phyloP scores from a whole-genome alignment of 495 filamentous ascomycete genomes.

The Podospora conica region DNA sequence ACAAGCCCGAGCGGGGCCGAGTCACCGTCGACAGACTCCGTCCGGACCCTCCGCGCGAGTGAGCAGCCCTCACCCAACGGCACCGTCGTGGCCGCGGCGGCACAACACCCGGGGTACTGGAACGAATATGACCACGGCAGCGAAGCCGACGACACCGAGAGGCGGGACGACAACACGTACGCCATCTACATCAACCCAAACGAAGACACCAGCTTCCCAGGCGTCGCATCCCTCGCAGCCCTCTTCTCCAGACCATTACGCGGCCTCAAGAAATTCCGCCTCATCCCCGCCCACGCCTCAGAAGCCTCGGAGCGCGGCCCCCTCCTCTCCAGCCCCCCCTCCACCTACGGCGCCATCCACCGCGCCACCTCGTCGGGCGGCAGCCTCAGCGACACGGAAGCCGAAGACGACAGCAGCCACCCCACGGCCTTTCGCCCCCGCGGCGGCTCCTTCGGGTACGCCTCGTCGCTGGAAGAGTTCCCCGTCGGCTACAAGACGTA shows the following conservation, averaged over 20 bases:
- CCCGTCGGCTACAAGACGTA: slow-evolving; percentile 36
- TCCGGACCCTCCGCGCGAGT: slow-evolving; percentile 10
- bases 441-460: slow-evolving; percentile 23
- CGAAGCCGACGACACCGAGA: slow-evolving; percentile 44
- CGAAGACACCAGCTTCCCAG: slow-evolving; percentile 41
- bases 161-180: slow-evolving; percentile 37
- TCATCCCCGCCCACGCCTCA: background rate
- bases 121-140: slow-evolving; percentile 62
- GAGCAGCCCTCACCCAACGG: slow-evolving; percentile 13
- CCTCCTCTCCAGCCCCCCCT: slow-evolving; percentile 23
- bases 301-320: slow-evolving; percentile 15
- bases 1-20: slow-evolving; percentile 10
- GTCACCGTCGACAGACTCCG: slow-evolving; percentile 14
- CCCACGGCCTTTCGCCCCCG: slow-evolving; percentile 19
- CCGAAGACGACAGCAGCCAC: slow-evolving; percentile 21
- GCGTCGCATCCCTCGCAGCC: slow-evolving; percentile 35
- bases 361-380: slow-evolving; percentile 12
- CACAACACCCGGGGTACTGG: slow-evolving; percentile 44
- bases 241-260: slow-evolving; percentile 26
- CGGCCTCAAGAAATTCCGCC: background rate
- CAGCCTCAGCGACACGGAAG: slow-evolving; percentile 23
- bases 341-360: slow-evolving; percentile 25
- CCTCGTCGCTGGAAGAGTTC: slow-evolving; percentile 29
- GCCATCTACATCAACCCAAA: slow-evolving; percentile 53
- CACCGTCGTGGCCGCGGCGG: slow-evolving; percentile 14